A percentile compares a stretch with the other conserved stretches of the same genome.
Conservation (phyloP, 1,284 basidiomycete genomes). For the Naganishia albida region DNA sequence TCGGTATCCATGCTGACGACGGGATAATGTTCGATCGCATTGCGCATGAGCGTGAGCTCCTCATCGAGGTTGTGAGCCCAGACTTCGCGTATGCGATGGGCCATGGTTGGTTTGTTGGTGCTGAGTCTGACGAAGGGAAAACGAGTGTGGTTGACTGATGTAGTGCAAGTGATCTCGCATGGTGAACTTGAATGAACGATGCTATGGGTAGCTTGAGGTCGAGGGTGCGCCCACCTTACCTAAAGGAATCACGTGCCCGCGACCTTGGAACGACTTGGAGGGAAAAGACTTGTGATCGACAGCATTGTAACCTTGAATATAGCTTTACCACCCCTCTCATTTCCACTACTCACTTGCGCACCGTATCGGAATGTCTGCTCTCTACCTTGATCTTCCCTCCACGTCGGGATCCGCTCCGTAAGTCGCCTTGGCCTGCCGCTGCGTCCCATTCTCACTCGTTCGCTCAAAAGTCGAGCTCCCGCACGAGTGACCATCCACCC, state of each 20-base stretch:
- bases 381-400: conserved; percentile 23
- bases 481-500: conserved; percentile 81
- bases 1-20: conserved; percentile 99
- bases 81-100: conserved; percentile 51
- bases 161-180: neutral
- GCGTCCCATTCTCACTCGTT: neutral
- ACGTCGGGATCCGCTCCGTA: conserved; percentile 21
- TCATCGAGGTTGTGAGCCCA: conserved; percentile 91
- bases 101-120: conserved; percentile 20
- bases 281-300: conserved; percentile 29
- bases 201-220: too few species aligned
- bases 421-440: neutral
- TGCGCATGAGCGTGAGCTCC: conserved; percentile 85
- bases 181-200: neutral
- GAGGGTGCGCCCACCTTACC: conserved; percentile 12
- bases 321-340: neutral
- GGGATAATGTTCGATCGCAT: conserved; percentile 84
- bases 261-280: neutral
- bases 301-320: neutral
- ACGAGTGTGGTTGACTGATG: neutral
- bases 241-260: conserved; percentile 12
- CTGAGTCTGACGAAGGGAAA: neutral
- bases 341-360: too few species aligned
- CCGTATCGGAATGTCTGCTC: conserved; percentile 11
- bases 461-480: conserved; percentile 60